Conservation (phyloP, 164 flowering plant genomes). For the Tinospora cordifolia region DNA sequence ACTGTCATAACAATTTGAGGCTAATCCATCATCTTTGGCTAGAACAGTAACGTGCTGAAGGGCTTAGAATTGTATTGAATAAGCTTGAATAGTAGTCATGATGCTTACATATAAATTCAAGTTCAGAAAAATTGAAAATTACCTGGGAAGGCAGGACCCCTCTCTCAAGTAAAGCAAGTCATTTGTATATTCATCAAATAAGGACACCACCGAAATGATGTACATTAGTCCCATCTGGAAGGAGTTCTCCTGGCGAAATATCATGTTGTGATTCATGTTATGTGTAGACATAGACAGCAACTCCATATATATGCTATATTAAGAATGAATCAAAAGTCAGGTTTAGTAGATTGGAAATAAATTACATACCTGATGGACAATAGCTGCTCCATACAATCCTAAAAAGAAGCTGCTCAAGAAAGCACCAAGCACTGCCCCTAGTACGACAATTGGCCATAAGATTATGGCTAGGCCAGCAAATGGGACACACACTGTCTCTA, state of each 20-base stretch:
- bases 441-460: slow-evolving; percentile 82
- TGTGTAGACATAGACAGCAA: not conserved
- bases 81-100: not conserved
- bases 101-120: not conserved
- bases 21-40: slow-evolving; percentile 13
- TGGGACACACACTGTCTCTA: slow-evolving; percentile 86
- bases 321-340: not conserved
- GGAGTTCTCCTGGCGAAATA: slow-evolving; percentile 55
- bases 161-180: slow-evolving; percentile 73
- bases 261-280: not conserved
- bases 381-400: slow-evolving; percentile 56
- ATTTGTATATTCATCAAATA: slow-evolving; percentile 79
- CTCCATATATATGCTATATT: not conserved
- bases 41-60: not conserved
- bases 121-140: slow-evolving; percentile 6
- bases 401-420: slow-evolving; percentile 58
- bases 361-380: slow-evolving; percentile 66
- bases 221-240: slow-evolving; percentile 61
- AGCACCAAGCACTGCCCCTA: slow-evolving; percentile 55
- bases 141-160: slow-evolving; percentile 89
- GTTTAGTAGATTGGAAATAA: not conserved
- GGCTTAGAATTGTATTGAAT: not conserved
- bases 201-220: slow-evolving; percentile 55
- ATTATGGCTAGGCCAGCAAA: slow-evolving; percentile 88
- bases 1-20: slow-evolving; percentile 47